Base-by-base conservation (phyloP, 2,329 filamentous ascomycete species). In the Fusarium nodosum region DNA sequence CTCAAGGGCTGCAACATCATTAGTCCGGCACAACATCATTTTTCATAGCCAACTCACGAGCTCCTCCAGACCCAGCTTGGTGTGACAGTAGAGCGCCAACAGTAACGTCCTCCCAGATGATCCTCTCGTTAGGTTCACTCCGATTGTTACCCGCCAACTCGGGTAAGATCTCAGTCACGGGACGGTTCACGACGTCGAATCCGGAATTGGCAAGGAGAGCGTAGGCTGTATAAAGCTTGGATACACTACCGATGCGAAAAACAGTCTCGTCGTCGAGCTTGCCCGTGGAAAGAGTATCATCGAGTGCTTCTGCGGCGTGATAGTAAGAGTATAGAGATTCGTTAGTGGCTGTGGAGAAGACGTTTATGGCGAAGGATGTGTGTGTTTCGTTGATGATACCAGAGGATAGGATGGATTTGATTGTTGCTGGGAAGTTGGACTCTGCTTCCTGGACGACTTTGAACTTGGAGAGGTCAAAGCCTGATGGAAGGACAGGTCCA, bases 311-410 rank as follows among this genome's bases (percentile, higher is more conserved):
- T 1, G 71, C 74, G 4, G 60, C 48, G 24, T 76, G 71, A 8
- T 46, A 67, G 34, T 75, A 69, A 22, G 50, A 75, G 18, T 72
- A 76, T 5, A 76, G 22, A 7, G 72, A 75, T 3, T 50, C 38
- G 7, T 76, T 76, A 0, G 74, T 75, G 0, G 63, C 60, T 0
- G 74, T 65, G 0, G 73, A 76, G 33, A 75, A 76, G 24, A 76
- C 74, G 13, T 76, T 75, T 1, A 76, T 46, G 15, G 69, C 42
- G 7, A 75, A 74, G 15, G 69, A 53, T 0, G 65, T 52, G 16
- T 72, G 62, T 4, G 69, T 71, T 3, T 57, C 24, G 61, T 75
- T 68, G 15, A 75, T 33, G 1, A 7, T 7, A 3, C 31, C 45
- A 0, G 44, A 15, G 0, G 44, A 30, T 7, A 75, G 72, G 2